Evolutionary conservation across 176 grass and related monocot species (phyloP).

Genomic region (Hsuehochloa calcarea): DNA sequence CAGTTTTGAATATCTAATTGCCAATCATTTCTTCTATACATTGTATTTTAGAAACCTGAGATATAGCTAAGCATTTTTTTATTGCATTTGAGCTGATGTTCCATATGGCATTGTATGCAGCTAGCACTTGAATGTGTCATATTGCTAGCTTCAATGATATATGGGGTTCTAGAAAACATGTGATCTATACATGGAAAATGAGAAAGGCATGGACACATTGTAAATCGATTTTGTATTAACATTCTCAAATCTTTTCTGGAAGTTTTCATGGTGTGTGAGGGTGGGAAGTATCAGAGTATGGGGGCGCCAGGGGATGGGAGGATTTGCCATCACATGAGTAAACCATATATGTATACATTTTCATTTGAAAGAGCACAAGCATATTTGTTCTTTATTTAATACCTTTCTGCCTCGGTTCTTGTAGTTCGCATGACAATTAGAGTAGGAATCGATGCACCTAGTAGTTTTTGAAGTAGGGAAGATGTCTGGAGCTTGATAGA

Average conservation of each 20-base stretch:
- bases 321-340: not conserved
- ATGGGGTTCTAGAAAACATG: not conserved
- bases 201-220: not conserved
- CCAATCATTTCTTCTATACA: not conserved
- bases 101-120: not conserved
- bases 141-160: not conserved
- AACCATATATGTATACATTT: not conserved
- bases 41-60: not conserved
- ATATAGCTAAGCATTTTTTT: not conserved
- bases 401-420: not conserved
- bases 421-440: not conserved
- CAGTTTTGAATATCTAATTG: not conserved
- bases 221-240: not conserved
- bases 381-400: slow-evolving; percentile 8
- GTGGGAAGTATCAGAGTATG: not conserved
- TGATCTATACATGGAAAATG: not conserved
- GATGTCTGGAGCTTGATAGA: not conserved
- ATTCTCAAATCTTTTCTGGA: not conserved
- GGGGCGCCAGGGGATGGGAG: not conserved
- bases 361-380: not conserved
- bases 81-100: not conserved
- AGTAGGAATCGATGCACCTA: not conserved
- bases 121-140: slow-evolving; percentile 10
- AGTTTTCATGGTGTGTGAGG: not conserved
- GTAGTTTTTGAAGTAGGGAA: slow-evolving; percentile 10